Evolutionary conservation across 2,329 filamentous ascomycete genomes (phyloP).

Genomic region (Epichloe gansuensis): DNA sequence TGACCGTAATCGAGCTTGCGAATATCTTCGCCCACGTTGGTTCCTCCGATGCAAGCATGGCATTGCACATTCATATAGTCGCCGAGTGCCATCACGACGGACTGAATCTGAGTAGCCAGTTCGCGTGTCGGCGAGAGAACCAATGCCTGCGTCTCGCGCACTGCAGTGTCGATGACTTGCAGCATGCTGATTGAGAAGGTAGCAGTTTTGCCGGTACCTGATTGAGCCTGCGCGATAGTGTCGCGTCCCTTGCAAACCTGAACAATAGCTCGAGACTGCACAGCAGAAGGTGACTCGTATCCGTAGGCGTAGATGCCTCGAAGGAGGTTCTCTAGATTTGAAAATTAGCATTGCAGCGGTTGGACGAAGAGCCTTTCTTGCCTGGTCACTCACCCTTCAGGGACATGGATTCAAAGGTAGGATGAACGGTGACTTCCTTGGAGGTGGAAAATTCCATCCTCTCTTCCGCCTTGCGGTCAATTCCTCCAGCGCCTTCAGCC

Average conservation of each 20-base stretch:
- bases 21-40: constrained; percentile 95
- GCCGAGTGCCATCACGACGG: constrained; percentile 97
- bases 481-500: constrained; percentile 64
- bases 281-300: constrained; percentile 94
- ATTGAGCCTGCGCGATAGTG: constrained; percentile 96
- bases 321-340: constrained; percentile 63
- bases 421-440: constrained; percentile 91
- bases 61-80: constrained; percentile 99
- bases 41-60: constrained; percentile 95
- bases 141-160: constrained; percentile 86
- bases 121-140: constrained; percentile 94
- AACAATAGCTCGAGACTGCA: constrained; percentile 95
- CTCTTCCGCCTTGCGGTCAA: constrained; percentile 90
- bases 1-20: constrained; percentile 95
- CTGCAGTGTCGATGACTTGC: constrained; percentile 86
- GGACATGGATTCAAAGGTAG: constrained; percentile 92
- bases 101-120: constrained; percentile 95
- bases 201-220: constrained; percentile 91
- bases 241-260: constrained; percentile 98
- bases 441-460: constrained; percentile 97
- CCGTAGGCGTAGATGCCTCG: constrained; percentile 97
- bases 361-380: background rate
- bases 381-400: constrained; percentile 52
- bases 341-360: background rate
- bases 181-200: constrained; percentile 95